Evolutionary conservation across 495 filamentous ascomycete genomes (phyloP).

Genomic region (Hyaloscypha bicolor): DNA sequence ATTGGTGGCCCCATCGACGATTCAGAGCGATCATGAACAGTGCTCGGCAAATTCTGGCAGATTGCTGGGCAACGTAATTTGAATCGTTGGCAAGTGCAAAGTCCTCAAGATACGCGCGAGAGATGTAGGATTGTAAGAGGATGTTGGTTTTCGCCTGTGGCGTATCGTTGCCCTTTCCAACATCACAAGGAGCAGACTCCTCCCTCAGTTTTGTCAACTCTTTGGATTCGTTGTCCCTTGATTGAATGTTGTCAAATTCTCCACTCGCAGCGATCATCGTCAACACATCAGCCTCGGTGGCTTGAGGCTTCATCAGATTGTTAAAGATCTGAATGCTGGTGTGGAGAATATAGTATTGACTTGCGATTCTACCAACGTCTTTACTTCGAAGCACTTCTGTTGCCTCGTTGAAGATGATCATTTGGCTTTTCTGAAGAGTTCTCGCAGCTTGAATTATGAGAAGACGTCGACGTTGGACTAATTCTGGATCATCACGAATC

Average conservation of each 20-base stretch:
- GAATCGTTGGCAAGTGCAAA: slow-evolving; percentile 90
- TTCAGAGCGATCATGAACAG: slow-evolving; percentile 98
- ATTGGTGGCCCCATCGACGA: slow-evolving; percentile 91
- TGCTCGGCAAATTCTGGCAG: slow-evolving; percentile 89
- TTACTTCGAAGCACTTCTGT: slow-evolving; percentile 92
- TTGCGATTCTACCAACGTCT: slow-evolving; percentile 94
- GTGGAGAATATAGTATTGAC: slow-evolving; percentile 93
- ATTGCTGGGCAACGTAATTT: slow-evolving; percentile 93
- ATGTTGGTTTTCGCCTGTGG: slow-evolving; percentile 94
- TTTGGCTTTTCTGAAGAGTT: slow-evolving; percentile 86
- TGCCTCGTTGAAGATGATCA: slow-evolving; percentile 96
- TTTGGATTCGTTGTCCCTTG: slow-evolving; percentile 79
- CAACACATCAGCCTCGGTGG: slow-evolving; percentile 86
- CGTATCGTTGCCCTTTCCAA: slow-evolving; percentile 73
- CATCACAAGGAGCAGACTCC: slow-evolving; percentile 68
- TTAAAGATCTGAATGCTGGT: slow-evolving; percentile 96
- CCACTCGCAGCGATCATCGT: slow-evolving; percentile 95
- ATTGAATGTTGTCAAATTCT: slow-evolving; percentile 97
- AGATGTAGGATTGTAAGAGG: slow-evolving; percentile 91
- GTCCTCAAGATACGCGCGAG: slow-evolving; percentile 83
- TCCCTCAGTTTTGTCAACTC: slow-evolving; percentile 71
- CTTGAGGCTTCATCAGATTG: slow-evolving; percentile 76
- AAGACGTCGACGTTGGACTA: slow-evolving; percentile 79
- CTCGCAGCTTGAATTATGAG: slow-evolving; percentile 85
- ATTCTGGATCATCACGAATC: slow-evolving; percentile 77